Base-by-base conservation (phyloP, 495 filamentous ascomycete species). In the Jackrogersella minutella region DNA sequence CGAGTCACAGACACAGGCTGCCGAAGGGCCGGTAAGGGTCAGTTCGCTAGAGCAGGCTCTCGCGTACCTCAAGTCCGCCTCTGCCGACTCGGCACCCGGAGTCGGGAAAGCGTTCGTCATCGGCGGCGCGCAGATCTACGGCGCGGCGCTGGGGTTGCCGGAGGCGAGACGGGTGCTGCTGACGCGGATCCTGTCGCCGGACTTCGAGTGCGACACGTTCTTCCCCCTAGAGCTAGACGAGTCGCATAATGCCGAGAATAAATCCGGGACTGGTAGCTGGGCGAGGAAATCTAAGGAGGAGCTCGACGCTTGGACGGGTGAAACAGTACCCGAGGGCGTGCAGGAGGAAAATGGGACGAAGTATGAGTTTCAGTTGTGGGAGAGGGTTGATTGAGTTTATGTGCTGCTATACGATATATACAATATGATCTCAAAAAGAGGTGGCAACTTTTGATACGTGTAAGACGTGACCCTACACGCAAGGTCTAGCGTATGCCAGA, bases 191-290 rank as follows among this genome's bases (percentile, higher is more conserved):
- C 51, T 79, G 68, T 74, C 67, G 58, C 50, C 53, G 6, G 87
- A 86, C 50, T 97, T 89, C 79, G 92, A 93, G 66, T 97, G 93
- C 76, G 95, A 99, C 87, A 90, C 90, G 0, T 90, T 90, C 62
- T 97, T 97, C 73, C 90, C 91, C 5, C 63, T 90, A 22, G 78
- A 83, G 73, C 70, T 91, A 14, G 79, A 80, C 28, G 77, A 71
- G 16, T 7, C 26, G 26, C 26, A 7, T 7, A 7, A 7, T 7
- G 26, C 3, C 7, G 78, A 79, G 21, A n/a, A n/a, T n/a, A n/a
- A n/a, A n/a, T n/a, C n/a, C n/a, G 31, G 4, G n/a, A 8, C 36
- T 51, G 71, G 66, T 50, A 65, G 71, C 16, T 90, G 88, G 88
- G 67, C 46, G 59, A 82, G 74, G 74, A 78, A 43, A 46, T 74